Evolutionary conservation across 805 yeast genomes (phyloP).

Genomic region (Lachancea dasiensis): DNA sequence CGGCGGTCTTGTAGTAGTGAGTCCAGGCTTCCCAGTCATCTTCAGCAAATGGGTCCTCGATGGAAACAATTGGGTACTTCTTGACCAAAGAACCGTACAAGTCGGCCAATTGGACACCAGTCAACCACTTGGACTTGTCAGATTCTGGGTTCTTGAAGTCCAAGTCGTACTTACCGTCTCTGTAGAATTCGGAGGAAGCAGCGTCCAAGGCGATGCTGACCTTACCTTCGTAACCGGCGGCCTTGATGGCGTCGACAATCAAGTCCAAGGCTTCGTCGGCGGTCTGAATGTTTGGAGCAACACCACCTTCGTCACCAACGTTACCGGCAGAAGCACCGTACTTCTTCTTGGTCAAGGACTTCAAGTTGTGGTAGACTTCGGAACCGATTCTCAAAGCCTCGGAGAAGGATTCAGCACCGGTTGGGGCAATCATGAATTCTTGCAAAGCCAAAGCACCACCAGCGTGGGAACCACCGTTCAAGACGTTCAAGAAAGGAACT

Average conservation of each 20-base stretch:
- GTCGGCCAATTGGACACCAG: slow-evolving; percentile 81
- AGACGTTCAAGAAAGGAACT: slow-evolving; percentile 98
- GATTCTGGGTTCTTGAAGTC: slow-evolving; percentile 98
- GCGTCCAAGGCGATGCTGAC: slow-evolving; percentile 90
- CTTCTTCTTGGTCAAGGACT: slow-evolving; percentile 84
- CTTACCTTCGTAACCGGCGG: slow-evolving; percentile 93
- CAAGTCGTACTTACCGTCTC: slow-evolving; percentile 94
- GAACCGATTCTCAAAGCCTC: slow-evolving; percentile 97
- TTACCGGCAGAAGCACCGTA: slow-evolving; percentile 99
- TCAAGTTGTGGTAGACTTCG: slow-evolving; percentile 96
- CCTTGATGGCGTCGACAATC: slow-evolving; percentile 80
- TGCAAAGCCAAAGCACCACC: slow-evolving; percentile 99
- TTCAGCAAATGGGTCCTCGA: slow-evolving; percentile 99
- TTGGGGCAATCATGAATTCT: slow-evolving; percentile 99
- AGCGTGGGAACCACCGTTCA: slow-evolving; percentile 99
- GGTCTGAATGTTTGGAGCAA: slow-evolving; percentile 94
- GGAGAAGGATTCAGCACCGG: slow-evolving; percentile 81
- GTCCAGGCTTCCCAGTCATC: slow-evolving; percentile 99
- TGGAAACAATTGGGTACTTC: slow-evolving; percentile 95
- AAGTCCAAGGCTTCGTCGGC: slow-evolving; percentile 97
- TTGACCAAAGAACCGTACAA: slow-evolving; percentile 73
- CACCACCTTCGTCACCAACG: slow-evolving; percentile 99
- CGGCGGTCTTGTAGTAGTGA: slow-evolving; percentile 70
- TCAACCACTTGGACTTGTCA: slow-evolving; percentile 84
- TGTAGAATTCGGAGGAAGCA: slow-evolving; percentile 97